Evolutionary conservation across 192 early-diverging fungal genomes (phyloP), one percentile per base, ranked within the genome.

Genomic region (Gigaspora rosea): DNA sequence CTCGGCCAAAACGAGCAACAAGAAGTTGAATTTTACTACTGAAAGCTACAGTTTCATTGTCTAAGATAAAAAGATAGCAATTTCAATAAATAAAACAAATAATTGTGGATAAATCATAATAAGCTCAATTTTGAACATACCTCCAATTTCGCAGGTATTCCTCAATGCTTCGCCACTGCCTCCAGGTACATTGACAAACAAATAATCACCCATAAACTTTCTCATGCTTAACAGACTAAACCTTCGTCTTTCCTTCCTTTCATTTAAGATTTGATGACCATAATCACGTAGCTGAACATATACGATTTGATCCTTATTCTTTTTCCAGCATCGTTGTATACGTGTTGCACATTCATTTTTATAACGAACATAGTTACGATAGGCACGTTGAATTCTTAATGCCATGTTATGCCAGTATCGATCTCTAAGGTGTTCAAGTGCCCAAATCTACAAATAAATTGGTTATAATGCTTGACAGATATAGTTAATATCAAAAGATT

Each of bases 331-430:
- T n/a, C 90, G 87, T 80, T 95, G 94, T 70, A 95, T 93, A 46
- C 82, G 85, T 20, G 78, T 84, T 1, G 94, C 93, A 64, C 87
- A 89, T 61, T 86, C 87, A 52, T 88, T 79, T 78, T 84, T 90
- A 78, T 90, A 86, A 20, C 87, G 85, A 79, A 90, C 82, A 87
- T 94, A 94, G 69, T 87, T 81, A 57, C 94, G 85, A 91, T 95
- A 99, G 5, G 94, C 92, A 41, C 92, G 85, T 82, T 98, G 97
- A 73, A 99, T 98, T 63, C 94, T 89, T 50, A 89, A 90, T 4
- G 97, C 97, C 91, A 95, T 98, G 71, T 86, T 89, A 80, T 99
- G 95, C 92, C 95, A 99, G 86, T 98, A 98, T 61, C 91, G 89
- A 66, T 99, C 97, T 52, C 97, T 92, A 80, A 92, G 83, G 78